Conservation (phyloP, 805 yeast genomes). For the Starmerella vaccinii region DNA sequence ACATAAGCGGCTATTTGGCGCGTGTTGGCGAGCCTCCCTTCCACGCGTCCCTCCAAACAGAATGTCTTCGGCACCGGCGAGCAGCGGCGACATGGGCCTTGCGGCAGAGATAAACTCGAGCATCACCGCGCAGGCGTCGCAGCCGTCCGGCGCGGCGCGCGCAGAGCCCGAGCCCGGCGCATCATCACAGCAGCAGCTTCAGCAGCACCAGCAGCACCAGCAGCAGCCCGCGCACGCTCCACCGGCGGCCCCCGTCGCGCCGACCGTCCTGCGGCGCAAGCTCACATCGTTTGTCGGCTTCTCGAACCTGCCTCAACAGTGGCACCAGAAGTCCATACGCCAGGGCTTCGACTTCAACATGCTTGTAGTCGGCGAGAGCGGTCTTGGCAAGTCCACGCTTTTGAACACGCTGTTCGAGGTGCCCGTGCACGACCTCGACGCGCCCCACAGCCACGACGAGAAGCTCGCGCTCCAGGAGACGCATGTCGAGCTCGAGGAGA, state of each 20-base stretch:
- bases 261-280: constrained; percentile 67
- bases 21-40: neutral
- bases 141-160: neutral
- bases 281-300: constrained; percentile 91
- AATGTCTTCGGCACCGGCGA: constrained; percentile 1
- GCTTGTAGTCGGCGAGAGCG: constrained; percentile 75
- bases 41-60: constrained; percentile 4
- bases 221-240: constrained; percentile 1
- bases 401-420: constrained; percentile 79
- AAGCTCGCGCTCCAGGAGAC: constrained; percentile 46
- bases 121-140: constrained; percentile 3
- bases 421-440: constrained; percentile 41
- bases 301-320: constrained; percentile 94
- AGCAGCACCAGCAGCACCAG: too few species aligned
- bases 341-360: constrained; percentile 83
- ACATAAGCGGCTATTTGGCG: constrained; percentile 5
- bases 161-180: neutral
- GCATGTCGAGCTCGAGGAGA: constrained; percentile 75
- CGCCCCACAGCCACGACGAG: constrained; percentile 27
- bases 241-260: constrained; percentile 15
- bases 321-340: constrained; percentile 89
- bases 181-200: too few species aligned
- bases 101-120: constrained; percentile 1
- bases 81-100: constrained; percentile 1
- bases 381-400: constrained; percentile 87